phyloP scores from a whole-genome alignment of 331 rosid species.

The Quercus phellos region DNA sequence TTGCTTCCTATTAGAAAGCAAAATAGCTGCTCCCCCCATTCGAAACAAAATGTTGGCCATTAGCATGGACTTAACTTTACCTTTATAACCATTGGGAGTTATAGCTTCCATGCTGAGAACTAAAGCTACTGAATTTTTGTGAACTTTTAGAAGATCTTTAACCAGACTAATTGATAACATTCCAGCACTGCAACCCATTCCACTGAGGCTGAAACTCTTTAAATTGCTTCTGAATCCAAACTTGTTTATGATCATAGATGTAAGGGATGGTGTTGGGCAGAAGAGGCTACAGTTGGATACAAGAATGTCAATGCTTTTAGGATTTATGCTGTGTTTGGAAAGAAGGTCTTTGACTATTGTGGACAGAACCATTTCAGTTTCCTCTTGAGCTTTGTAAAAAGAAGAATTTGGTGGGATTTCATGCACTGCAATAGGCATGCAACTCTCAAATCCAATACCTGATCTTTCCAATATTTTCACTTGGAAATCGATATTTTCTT shows the following conservation, averaged over 20 bases:
- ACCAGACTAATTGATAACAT: slow-evolving; percentile 58
- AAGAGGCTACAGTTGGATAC: slow-evolving; percentile 69
- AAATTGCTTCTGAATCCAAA: slow-evolving; percentile 58
- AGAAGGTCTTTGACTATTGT: slow-evolving; percentile 41
- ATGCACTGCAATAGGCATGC: slow-evolving; percentile 50
- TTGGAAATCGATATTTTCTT: slow-evolving; percentile 35
- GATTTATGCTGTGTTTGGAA: slow-evolving; percentile 45
- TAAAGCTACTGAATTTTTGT: slow-evolving; percentile 50
- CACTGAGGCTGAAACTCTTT: slow-evolving; percentile 52
- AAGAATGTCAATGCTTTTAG: slow-evolving; percentile 62
- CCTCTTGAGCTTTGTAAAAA: slow-evolving; percentile 20
- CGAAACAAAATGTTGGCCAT: slow-evolving; percentile 56
- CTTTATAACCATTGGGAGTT: slow-evolving; percentile 56
- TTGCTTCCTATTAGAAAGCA: slow-evolving; percentile 52
- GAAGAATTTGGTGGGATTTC: slow-evolving; percentile 40
- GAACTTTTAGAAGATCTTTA: slow-evolving; percentile 57
- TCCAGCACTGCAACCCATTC: slow-evolving; percentile 92
- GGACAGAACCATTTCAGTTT: slow-evolving; percentile 52
- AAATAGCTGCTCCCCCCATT: slow-evolving; percentile 71
- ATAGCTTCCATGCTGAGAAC: slow-evolving; percentile 65
- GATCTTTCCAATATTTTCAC: slow-evolving; percentile 52
- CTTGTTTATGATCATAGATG: slow-evolving; percentile 58
- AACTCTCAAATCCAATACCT: slow-evolving; percentile 57
- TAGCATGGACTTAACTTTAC: slow-evolving; percentile 50
- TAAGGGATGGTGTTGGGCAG: slow-evolving; percentile 66